Percentiles rank a stretch among this genome's conserved stretches.
These are phyloP conservation scores for Neopestalotiopsis clavispora DNA, from an alignment of 2,329 filamentous ascomycete genomes.

Conservation along the genomic window DNA sequence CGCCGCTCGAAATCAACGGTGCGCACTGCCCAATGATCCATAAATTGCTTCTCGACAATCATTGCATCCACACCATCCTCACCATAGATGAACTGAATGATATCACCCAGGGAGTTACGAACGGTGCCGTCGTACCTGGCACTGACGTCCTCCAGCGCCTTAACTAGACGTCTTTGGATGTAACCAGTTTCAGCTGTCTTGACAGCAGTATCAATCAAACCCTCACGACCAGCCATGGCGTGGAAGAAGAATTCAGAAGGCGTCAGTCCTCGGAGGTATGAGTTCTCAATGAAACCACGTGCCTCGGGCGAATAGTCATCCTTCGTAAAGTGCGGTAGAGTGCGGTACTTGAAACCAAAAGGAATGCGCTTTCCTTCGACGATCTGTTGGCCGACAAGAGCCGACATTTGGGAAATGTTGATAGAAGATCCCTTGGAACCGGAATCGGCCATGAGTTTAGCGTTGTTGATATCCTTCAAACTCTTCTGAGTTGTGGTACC, in stretches of 20 bases:
- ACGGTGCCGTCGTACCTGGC: conserved; percentile 98
- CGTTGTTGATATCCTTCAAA: conserved; percentile 95
- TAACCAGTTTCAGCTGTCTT: conserved; percentile 99
- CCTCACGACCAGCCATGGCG: conserved; percentile 99
- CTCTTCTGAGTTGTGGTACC: conserved; percentile 91
- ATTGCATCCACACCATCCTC: conserved; percentile 96
- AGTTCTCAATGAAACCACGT: conserved; percentile 98
- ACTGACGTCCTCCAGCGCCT: conserved; percentile 96
- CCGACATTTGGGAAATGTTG: conserved; percentile 99
- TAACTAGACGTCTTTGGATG: conserved; percentile 97
- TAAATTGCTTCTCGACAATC: conserved; percentile 88
- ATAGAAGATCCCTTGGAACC: conserved; percentile 99
- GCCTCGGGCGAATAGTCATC: conserved; percentile 98
- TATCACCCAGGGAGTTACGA: conserved; percentile 93
- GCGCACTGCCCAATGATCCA: conserved; percentile 85
- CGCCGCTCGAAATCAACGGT: conserved; percentile 77
- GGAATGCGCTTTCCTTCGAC: conserved; percentile 99
- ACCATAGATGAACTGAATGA: conserved; percentile 96
- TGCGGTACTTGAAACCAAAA: conserved; percentile 98
- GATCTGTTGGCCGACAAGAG: conserved; percentile 95
- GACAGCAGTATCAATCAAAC: conserved; percentile 98
- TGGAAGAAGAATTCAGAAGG: conserved; percentile 99
- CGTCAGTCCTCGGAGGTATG: conserved; percentile 92
- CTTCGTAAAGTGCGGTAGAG: conserved; percentile 96
- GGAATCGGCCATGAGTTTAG: conserved; percentile 92